Conservation (phyloP, 2,329 filamentous ascomycete genomes). For the Coniochaeta sp. region DNA sequence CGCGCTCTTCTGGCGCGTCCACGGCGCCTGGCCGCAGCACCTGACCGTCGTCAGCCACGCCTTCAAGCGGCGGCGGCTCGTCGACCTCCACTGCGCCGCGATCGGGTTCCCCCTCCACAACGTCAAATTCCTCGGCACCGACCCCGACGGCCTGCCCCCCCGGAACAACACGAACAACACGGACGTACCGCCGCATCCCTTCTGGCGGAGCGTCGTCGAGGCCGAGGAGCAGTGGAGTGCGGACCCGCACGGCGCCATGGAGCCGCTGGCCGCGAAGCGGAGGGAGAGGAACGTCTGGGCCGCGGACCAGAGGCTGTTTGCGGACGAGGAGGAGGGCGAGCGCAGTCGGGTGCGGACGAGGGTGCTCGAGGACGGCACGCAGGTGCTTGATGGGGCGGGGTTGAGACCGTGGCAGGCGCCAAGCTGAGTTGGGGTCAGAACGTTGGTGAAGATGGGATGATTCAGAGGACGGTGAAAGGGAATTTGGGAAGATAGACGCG, state of each 20-base stretch:
- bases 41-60: constrained; percentile 62
- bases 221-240: constrained; percentile 40
- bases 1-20: constrained; percentile 44
- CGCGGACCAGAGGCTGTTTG: constrained; percentile 36
- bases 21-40: constrained; percentile 42
- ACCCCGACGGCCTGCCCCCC: constrained; percentile 33
- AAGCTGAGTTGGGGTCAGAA: constrained; percentile 30
- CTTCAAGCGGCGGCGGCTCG: constrained; percentile 59
- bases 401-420: constrained; percentile 18
- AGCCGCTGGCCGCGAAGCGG: constrained; percentile 39
- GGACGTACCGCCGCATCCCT: background rate
- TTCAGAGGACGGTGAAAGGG: too few species aligned
- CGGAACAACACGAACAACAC: background rate
- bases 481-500: too few species aligned
- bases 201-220: constrained; percentile 25
- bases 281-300: constrained; percentile 41
- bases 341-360: constrained; percentile 32
- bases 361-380: constrained; percentile 9
- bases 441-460: too few species aligned
- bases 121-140: constrained; percentile 53
- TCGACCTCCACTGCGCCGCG: constrained; percentile 57
- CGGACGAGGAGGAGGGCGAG: constrained; percentile 20
- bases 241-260: constrained; percentile 44
- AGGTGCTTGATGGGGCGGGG: constrained; percentile 14
- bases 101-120: constrained; percentile 43